Evolutionary conservation across 2,329 filamentous ascomycete species (phyloP), one percentile per base, ranked within the genome.

Genomic region (Fusarium chuoi): DNA sequence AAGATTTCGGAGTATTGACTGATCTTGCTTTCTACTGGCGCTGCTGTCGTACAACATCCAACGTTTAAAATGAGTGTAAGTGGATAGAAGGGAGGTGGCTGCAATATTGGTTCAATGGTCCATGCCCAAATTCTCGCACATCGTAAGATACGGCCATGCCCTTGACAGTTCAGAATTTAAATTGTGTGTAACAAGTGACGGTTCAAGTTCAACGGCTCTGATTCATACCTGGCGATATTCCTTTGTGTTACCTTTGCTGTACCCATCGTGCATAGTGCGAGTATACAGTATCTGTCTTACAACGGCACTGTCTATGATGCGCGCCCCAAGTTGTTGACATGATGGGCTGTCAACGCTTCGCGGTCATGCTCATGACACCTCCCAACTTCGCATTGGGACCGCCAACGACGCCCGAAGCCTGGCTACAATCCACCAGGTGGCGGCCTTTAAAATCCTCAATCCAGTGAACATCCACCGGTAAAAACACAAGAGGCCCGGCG

Each of bases 311-410:
- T 26, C 26, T 35, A n/a, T 28, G 28, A 60, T 64, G 42, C 54
- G 54, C 66, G 54, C 57, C 41, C 24, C 55, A 45, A 49, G 38
- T 39, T 68, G 62, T 74, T 68, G 70, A 68, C 35, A 73, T 73
- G 70, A 73, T 73, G 52, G 54, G 36, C 46, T 48, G 48, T 39
- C 38, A 48, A 74, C 14, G 36, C 49, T 45, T 59, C 30, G 66
- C 56, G 65, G 41, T 65, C 41, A 66, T 55, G 54, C 71, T 74
- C 71, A 73, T 73, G 71, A 73, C 49, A 71, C 57, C 71, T 68
- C 35, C 55, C 35, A 26, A 39, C 35, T 48, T 30, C 41, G 49
- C 22, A 26, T 36, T 54, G 36, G 15, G 38, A 41, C 38, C 55
- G 18, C 48, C 51, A 49, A 46, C 36, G 44, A 38, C 58, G 15